Base-by-base conservation (phyloP, 306 rosid genomes). In the Argentina anserina region DNA sequence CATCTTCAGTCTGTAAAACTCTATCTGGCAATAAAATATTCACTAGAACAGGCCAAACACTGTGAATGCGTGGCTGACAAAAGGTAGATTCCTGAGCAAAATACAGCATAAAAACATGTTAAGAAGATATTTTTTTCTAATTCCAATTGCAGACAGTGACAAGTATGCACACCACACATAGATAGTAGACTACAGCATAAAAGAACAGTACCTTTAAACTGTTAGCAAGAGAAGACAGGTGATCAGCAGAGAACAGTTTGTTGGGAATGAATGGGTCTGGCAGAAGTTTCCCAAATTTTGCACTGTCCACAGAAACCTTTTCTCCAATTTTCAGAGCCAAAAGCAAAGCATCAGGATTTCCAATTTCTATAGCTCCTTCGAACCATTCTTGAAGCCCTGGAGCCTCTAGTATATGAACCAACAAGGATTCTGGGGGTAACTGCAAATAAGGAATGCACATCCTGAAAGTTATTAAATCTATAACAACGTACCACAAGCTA, bases 291-390 rank as follows among this genome's bases (percentile, higher is more conserved):
- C 79, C 89, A 37, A 87, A 89, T 72, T 67, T 49, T 13, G 89
- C 42, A 74, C 86, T 80, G 42, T 86, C 96, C 31, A 56, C 45
- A 39, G 82, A 74, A 64, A 76, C 55, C 43, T 83, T 90, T 46
- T 89, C 96, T 61, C 81, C 73, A 63, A 87, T 21, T 83, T 86
- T 88, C 75, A 94, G 62, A 77, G 97, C 96, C 76, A 94, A 82
- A 62, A 89, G 90, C 80, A 94, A 74, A 39, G 97, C 93, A 87
- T 94, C 97, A 67, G 99, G 97, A 79, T 94, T 94, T 84, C 96
- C 96, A 52, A 70, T 78, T 77, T 86, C 91, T n/a, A 70, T 75
- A 67, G 97, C 94, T 63, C 84, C 87, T 72, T 83, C 88, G 84
- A 91, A 91, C 97, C 99, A 94, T 65, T 91, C 90, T 9, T 25